Conservation (phyloP, 257 asterid species). For the Solanum dulcamara region DNA sequence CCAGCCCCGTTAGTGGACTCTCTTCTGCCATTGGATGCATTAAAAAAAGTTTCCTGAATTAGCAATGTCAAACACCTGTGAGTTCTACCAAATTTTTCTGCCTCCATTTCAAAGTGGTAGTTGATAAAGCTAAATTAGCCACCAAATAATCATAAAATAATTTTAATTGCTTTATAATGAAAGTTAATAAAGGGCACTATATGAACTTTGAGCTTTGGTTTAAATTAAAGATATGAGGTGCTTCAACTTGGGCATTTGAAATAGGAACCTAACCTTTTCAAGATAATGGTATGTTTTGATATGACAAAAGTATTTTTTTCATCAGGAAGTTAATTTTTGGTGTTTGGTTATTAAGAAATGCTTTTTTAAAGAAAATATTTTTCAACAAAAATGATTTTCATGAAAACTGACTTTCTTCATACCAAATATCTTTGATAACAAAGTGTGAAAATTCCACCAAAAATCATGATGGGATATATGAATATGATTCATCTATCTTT, state of each 20-base stretch:
- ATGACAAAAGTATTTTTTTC: neutral
- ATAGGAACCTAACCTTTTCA: neutral
- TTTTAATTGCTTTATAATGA: neutral
- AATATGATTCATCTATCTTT: neutral
- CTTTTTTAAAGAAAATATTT: too few species aligned
- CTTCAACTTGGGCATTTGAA: neutral
- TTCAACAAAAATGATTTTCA: too few species aligned
- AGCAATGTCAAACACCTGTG: neutral
- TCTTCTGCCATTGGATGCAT: neutral
- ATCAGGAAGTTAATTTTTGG: too few species aligned
- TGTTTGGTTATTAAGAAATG: too few species aligned
- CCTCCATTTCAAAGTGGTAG: neutral
- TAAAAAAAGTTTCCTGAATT: neutral
- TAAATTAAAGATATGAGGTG: neutral
- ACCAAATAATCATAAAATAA: neutral
- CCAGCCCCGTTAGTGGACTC: neutral
- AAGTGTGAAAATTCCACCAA: neutral
- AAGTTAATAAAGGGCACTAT: neutral
- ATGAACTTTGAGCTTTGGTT: neutral
- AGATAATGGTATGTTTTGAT: neutral
- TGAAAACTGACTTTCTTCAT: neutral
- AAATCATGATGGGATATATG: neutral
- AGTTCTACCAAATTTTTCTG: neutral
- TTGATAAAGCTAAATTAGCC: neutral
- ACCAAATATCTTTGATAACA: neutral